Percentiles rank a stretch among this genome's conserved stretches.
Conservation (phyloP, 2,329 filamentous ascomycete species). For the Neofusicoccum umdonicola region DNA sequence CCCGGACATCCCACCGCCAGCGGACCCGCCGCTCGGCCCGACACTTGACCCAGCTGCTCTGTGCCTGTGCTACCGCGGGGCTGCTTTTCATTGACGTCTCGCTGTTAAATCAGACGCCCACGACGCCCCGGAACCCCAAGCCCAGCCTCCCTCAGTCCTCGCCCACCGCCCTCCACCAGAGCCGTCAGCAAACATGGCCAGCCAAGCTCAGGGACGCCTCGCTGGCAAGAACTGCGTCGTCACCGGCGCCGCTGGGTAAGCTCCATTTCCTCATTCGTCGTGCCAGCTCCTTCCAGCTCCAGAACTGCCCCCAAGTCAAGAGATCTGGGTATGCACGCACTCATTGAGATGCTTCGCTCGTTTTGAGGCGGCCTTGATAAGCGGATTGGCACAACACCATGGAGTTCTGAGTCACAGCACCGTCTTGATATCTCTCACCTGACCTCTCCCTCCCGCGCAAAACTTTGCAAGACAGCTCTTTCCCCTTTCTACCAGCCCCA, state of each 20-base stretch:
- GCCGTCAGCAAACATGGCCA: conserved; percentile 39
- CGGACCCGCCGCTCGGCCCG: conserved; percentile 8
- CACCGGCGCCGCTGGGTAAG: conserved; percentile 83
- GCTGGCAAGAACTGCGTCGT: conserved; percentile 70
- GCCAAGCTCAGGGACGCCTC: conserved; percentile 45
- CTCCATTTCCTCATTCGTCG: conserved; percentile 21
- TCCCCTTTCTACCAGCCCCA: background rate
- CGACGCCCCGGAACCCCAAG: background rate
- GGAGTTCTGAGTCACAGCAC: no score
- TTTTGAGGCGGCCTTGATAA: background rate
- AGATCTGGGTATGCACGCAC: no score
- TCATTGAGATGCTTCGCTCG: background rate
- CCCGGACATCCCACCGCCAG: conserved; percentile 12
- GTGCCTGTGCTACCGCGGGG: background rate
- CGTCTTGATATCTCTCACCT: background rate
- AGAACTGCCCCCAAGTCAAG: background rate
- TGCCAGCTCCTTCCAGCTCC: background rate
- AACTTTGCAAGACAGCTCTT: background rate
- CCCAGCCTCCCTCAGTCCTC: conserved; percentile 14
- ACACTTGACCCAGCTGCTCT: conserved; percentile 2
- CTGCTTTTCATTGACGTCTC: conserved; percentile 10
- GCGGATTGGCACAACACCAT: background rate
- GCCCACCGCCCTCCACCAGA: conserved; percentile 13
- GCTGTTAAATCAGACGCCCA: background rate
- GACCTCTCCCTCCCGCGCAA: background rate